Evolutionary conservation across 1,284 basidiomycete species (phyloP), one percentile per base, ranked within the genome.

Genomic region (Phylloboletellus chloephorus): DNA sequence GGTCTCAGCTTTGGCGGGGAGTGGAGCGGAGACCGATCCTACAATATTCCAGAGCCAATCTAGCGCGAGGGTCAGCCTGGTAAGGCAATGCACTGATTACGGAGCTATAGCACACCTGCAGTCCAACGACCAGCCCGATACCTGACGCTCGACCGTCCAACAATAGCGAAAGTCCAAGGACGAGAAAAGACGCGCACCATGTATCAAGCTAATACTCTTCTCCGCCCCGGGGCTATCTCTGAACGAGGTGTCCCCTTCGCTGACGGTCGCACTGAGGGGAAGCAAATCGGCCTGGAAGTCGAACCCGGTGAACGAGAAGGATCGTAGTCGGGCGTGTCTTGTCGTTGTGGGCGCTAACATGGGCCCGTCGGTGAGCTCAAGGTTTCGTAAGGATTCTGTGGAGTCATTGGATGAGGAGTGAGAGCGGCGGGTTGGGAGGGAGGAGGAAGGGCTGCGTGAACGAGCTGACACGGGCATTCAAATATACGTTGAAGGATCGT

Each of bases 21-120:
- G 24, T 4, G 16, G 36, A 28, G 37, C 28, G 16, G 40, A 23
- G 22, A 39, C 20, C 47, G 28, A 10, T 2, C 78, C 52, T 57
- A 88, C 87, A 96, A 96, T 50, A 96, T 95, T 15, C 92, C 92
- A 10, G 87, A 90, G 21, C 91, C 91, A 60, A 94, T 89, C 78
- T 84, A 48, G 36, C 21, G 29, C 30, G 19, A 36, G 4, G 3
- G 24, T 53, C 37, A 48, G 16, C 31, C 11, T 7, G 10, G 26
- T 32, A 29, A 37, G 39, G 16, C 15, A 37, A 22, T 20, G 12
- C 16, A 25, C 13, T 12, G 28, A 17, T 11, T 25, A 31, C 32
- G 16, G 26, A 23, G 20, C 2, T 6, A 8, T 28, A 26, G 55
- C 60, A 46, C 44, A 78, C 82, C 68, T 93, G 89, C 47, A 81